Evolutionary conservation across 2,329 filamentous ascomycete species (phyloP).

Genomic region (Oidium heveae): DNA sequence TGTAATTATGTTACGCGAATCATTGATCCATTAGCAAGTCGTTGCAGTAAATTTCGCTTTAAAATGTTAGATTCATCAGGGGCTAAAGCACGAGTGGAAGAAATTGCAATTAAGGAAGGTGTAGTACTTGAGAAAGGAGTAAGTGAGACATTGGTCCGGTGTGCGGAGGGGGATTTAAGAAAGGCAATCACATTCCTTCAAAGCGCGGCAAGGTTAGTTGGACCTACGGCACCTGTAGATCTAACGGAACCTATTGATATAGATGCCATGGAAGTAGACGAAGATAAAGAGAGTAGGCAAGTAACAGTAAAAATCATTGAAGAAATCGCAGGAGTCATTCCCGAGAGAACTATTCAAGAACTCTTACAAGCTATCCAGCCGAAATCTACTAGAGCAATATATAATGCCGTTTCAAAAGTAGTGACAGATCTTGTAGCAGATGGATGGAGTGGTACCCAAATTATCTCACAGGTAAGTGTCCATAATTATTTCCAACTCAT

Average conservation of each 20-base stretch:
- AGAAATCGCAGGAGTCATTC: slow-evolving; percentile 91
- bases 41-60: slow-evolving; percentile 94
- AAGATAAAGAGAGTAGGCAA: slow-evolving; percentile 32
- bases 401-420: slow-evolving; percentile 48
- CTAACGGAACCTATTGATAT: slow-evolving; percentile 15
- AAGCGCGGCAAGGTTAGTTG: slow-evolving; percentile 72
- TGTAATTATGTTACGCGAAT: slow-evolving; percentile 98
- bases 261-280: slow-evolving; percentile 21
- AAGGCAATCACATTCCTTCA: slow-evolving; percentile 94
- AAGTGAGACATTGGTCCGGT: slow-evolving; percentile 59
- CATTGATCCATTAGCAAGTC: slow-evolving; percentile 79
- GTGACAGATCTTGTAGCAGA: slow-evolving; percentile 85
- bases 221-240: slow-evolving; percentile 27
- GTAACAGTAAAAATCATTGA: slow-evolving; percentile 65
- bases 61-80: slow-evolving; percentile 81
- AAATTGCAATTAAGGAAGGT: slow-evolving; percentile 60
- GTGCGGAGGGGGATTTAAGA: slow-evolving; percentile 79
- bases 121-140: slow-evolving; percentile 57
- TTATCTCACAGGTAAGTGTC: slow-evolving; percentile 45
- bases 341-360: slow-evolving; percentile 41
- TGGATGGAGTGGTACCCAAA: slow-evolving; percentile 85
- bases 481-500: not conserved
- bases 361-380: slow-evolving; percentile 58
- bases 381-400: slow-evolving; percentile 34
- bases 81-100: slow-evolving; percentile 49